phyloP scores from a whole-genome alignment of 495 filamentous ascomycete species.

The Diplogelasinospora grovesii region DNA sequence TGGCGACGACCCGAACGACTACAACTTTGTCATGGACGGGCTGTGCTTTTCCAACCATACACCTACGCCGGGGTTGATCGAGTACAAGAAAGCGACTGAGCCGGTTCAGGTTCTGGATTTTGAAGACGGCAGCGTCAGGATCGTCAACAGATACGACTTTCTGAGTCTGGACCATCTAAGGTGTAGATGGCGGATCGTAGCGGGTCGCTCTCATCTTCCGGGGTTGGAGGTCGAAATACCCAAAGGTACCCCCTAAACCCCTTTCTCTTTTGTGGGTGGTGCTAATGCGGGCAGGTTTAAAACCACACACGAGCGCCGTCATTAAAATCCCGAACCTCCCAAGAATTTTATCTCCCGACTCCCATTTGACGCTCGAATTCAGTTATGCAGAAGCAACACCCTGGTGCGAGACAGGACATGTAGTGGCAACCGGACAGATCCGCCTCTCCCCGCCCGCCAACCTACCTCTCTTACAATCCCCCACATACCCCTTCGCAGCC shows the following conservation, averaged over 20 bases:
- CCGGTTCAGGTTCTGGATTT: conserved; percentile 44
- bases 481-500: not conserved
- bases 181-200: conserved; percentile 39
- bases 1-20: conserved; percentile 62
- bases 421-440: conserved; percentile 49
- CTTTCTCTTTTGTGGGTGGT: not conserved
- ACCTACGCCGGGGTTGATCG: conserved; percentile 52
- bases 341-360: conserved; percentile 15
- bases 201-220: conserved; percentile 24
- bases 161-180: conserved; percentile 42
- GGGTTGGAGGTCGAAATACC: conserved; percentile 30
- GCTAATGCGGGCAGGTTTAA: conserved; percentile 17
- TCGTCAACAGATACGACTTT: conserved; percentile 52
- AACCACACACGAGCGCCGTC: conserved; percentile 29
- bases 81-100: conserved; percentile 61
- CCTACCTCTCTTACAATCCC: conserved; percentile 2
- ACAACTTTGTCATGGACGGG: conserved; percentile 64
- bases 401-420: conserved; percentile 43
- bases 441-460: conserved; percentile 23
- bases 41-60: conserved; percentile 53
- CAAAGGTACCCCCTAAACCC: conserved; percentile 18
- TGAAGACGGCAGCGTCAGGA: conserved; percentile 26
- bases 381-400: conserved; percentile 23
- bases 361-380: conserved; percentile 45
- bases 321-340: conserved; percentile 21